These are phyloP conservation scores for Zea luxurians DNA, from an alignment of 176 grass and related monocot species.

Conservation along the genomic window DNA sequence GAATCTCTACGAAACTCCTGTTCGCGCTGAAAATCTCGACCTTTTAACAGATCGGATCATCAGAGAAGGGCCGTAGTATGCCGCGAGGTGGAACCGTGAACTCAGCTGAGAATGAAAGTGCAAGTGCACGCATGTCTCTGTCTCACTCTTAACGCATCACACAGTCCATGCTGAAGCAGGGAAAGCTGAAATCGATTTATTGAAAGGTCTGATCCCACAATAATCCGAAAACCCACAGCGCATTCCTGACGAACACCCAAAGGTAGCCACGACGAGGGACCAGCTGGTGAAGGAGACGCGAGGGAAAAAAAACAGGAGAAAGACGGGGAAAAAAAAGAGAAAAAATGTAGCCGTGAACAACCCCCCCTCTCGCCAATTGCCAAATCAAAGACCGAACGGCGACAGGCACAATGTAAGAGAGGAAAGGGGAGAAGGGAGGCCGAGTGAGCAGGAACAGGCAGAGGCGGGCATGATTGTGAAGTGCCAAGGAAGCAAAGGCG, in stretches of 20 bases:
- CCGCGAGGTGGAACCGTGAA: slow-evolving; percentile 5
- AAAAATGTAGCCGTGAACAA: background rate
- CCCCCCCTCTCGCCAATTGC: background rate
- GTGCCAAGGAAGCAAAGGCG: slow-evolving; percentile 50
- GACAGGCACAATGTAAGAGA: background rate
- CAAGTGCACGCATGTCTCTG: background rate
- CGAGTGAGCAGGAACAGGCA: background rate
- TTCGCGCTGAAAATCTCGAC: background rate
- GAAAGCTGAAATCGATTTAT: background rate
- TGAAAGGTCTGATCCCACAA: background rate
- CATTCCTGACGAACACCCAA: slow-evolving; percentile 2
- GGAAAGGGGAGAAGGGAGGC: background rate
- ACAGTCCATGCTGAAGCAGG: slow-evolving; percentile 3
- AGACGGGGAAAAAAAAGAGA: background rate
- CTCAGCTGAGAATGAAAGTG: background rate
- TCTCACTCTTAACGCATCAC: background rate
- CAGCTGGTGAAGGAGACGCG: background rate
- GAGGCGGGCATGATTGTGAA: slow-evolving; percentile 49
- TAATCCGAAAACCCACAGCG: background rate
- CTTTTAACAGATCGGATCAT: background rate
- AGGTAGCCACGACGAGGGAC: background rate
- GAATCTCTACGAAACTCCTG: background rate
- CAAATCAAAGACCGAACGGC: slow-evolving; percentile 21
- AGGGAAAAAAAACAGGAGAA: background rate
- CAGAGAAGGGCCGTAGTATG: background rate